phyloP scores from a whole-genome alignment of 2,329 filamentous ascomycete genomes.

The Ophiosphaerella herpotricha region DNA sequence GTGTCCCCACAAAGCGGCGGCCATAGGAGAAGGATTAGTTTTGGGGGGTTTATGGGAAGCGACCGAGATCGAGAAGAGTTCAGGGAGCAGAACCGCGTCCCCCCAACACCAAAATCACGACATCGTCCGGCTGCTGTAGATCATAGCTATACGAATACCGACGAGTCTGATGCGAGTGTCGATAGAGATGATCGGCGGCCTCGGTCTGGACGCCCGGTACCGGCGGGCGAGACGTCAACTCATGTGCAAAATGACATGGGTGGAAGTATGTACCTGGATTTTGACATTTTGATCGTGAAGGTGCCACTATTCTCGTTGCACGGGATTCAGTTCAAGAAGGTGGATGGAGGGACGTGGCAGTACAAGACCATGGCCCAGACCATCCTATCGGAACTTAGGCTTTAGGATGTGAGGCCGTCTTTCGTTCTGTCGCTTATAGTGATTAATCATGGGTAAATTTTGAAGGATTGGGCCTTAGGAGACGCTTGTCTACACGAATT shows the following conservation, averaged over 20 bases:
- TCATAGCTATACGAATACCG: constrained; percentile 83
- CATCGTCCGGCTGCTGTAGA: constrained; percentile 59
- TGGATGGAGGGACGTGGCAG: constrained; percentile 95
- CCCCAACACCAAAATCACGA: constrained; percentile 54
- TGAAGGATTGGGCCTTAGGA: constrained; percentile 1
- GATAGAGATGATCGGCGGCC: constrained; percentile 54
- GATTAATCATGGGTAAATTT: constrained; percentile 11
- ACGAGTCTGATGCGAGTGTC: constrained; percentile 76
- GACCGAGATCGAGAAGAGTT: constrained; percentile 67
- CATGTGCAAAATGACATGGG: constrained; percentile 90
- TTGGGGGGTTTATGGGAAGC: constrained; percentile 69
- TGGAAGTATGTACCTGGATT: constrained; percentile 80
- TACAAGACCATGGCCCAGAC: constrained; percentile 98
- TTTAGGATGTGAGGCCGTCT: constrained; percentile 66
- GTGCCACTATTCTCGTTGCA: constrained; percentile 90
- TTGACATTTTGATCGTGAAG: constrained; percentile 98
- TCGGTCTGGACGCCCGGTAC: constrained; percentile 38
- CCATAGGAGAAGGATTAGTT: constrained; percentile 81
- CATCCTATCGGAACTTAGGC: constrained; percentile 82
- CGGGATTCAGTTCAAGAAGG: constrained; percentile 97
- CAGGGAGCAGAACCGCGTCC: constrained; percentile 62
- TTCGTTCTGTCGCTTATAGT: constrained; percentile 17
- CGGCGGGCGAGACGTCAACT: constrained; percentile 85
- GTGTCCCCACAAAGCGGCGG: constrained; percentile 45
- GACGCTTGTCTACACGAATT: constrained; percentile 27